Percentiles rank a stretch among this genome's conserved stretches.
These are phyloP conservation scores for Polytolypa hystricis DNA, from an alignment of 2,329 filamentous ascomycete genomes.

Conservation along the genomic window DNA sequence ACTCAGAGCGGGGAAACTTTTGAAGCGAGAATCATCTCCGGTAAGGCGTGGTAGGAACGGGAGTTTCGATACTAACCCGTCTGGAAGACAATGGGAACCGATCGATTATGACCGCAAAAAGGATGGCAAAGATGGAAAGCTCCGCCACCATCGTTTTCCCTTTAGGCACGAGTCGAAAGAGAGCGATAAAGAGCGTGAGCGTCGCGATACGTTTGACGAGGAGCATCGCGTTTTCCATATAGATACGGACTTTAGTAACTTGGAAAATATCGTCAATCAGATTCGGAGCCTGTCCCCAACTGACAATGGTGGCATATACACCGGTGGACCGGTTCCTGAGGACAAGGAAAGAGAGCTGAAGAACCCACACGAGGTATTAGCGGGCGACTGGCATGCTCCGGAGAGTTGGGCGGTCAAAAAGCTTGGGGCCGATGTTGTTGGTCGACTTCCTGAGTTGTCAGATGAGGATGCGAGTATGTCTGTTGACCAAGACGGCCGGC, in stretches of 20 bases:
- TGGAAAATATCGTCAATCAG: conserved; percentile 79
- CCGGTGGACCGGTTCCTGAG: conserved; percentile 19
- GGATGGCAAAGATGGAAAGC: conserved; percentile 23
- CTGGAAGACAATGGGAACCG: conserved; percentile 17
- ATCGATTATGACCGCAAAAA: conserved; percentile 29
- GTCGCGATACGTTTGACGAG: conserved; percentile 39
- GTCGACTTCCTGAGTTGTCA: conserved; percentile 35
- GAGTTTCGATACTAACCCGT: conserved; percentile 23
- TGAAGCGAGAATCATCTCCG: conserved; percentile 25
- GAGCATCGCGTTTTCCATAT: conserved; percentile 59
- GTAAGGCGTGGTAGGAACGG: conserved; percentile 22
- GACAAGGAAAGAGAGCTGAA: conserved; percentile 18
- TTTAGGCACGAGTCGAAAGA: conserved; percentile 22
- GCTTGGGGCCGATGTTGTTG: conserved; percentile 29
- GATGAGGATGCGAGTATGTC: conserved; percentile 60
- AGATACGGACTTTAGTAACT: conserved; percentile 78
- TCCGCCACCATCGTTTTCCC: conserved; percentile 22
- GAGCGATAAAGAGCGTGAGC: conserved; percentile 10
- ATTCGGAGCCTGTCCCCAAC: conserved; percentile 60
- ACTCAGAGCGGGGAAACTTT: conserved; percentile 16
- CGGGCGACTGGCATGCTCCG: conserved; percentile 75
- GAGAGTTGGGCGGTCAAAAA: conserved; percentile 93
- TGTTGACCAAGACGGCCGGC: conserved; percentile 61
- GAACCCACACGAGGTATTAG: conserved; percentile 19
- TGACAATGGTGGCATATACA: conserved; percentile 34